Percentiles rank a stretch among this genome's conserved stretches.
phyloP scores from a whole-genome alignment of 2,329 filamentous ascomycete genomes.

The Fusarium sp. region DNA sequence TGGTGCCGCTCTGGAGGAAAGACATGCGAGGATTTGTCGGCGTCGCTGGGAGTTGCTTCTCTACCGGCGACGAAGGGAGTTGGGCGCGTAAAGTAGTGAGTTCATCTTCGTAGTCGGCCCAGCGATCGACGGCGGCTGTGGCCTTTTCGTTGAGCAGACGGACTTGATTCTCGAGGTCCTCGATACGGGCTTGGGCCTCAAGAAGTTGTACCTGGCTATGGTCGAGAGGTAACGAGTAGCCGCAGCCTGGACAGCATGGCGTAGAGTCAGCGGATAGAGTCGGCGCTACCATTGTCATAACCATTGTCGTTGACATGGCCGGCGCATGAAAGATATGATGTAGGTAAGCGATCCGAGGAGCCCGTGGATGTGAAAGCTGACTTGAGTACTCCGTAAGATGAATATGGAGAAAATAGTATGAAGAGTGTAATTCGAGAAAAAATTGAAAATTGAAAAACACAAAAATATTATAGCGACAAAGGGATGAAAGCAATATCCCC shows the following conservation, averaged over 20 bases:
- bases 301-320: constrained; percentile 49
- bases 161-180: constrained; percentile 79
- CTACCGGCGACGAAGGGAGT: constrained; percentile 43
- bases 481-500: constrained; percentile 16
- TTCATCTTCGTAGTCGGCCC: constrained; percentile 86
- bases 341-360: constrained; percentile 4
- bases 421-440: background rate
- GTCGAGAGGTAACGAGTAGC: constrained; percentile 56
- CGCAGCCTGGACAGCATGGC: constrained; percentile 65
- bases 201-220: constrained; percentile 60
- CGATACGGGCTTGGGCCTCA: constrained; percentile 70
- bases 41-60: constrained; percentile 43
- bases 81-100: constrained; percentile 69
- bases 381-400: background rate
- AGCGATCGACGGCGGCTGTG: constrained; percentile 71
- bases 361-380: background rate
- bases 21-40: constrained; percentile 54
- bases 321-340: constrained; percentile 15
- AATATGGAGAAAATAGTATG: too few relatives aligned
- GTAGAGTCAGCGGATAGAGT: constrained; percentile 42
- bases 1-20: constrained; percentile 61
- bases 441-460: background rate
- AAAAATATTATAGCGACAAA: constrained; percentile 7
- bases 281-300: constrained; percentile 53
- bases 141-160: constrained; percentile 78